Evolutionary conservation across 441 rosid genomes (phyloP), one percentile per base, ranked within the genome.

Genomic region (Isatis lusitanica): DNA sequence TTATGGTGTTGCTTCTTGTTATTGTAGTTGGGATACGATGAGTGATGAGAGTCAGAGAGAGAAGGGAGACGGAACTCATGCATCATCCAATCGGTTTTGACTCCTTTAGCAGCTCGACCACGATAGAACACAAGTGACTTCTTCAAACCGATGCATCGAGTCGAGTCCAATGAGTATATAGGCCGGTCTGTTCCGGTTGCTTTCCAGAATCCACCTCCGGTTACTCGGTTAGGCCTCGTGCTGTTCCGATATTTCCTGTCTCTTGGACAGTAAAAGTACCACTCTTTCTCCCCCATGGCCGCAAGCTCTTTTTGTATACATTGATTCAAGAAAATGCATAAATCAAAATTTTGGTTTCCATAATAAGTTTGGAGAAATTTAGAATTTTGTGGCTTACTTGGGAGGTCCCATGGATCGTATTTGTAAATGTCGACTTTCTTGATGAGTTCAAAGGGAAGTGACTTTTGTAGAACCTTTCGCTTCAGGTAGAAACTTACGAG

Each of bases 61-160:
- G 97, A 84, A 71, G 99, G 99, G 40, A 94, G 83, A 8, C 97
- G 91, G 66, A 90, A 94, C 66, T 94, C 97, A 15, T 94, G 99
- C 99, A 94, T 94, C 99, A 94, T 94, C 99, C 99, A 94, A 56
- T 94, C 99, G 1, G 99, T 94, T 81, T 94, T 94, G 43, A 88
- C 59, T 75, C 98, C 99, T 79, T 85, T 92, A 21, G 98, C 99
- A 12, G 99, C 99, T 83, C 97, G 74, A 11, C 99, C 99, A 71
- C 90, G 81, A 64, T 94, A 94, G 81, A 94, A 94, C 15, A 94
- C 98, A 2, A 94, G 85, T 4, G 98, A 94, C 48, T 94, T 94
- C 87, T 90, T 94, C 75, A 94, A 65, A 17, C 99, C 98, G 5
- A 92, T 92, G 83, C 97, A 94, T 70, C 78, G 83, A 36, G 78